Percentiles rank a stretch among this genome's conserved stretches.
Evolutionary conservation across 345 rosid genomes (phyloP).

Genomic region (Rhizophora apiculata): DNA sequence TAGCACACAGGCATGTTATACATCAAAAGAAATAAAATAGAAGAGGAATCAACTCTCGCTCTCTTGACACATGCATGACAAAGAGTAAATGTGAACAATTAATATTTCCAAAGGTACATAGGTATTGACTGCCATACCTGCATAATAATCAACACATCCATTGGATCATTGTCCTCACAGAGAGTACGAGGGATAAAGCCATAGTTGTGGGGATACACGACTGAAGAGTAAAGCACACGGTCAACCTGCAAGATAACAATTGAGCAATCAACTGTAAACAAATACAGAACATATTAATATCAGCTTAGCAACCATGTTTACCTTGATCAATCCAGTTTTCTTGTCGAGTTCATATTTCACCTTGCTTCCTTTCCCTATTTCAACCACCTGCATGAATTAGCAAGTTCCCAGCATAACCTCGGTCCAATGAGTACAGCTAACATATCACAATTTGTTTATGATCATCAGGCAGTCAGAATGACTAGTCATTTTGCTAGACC

Average conservation of each 20-base stretch:
- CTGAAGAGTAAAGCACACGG: constrained; percentile 35
- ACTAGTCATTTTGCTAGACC: too few species aligned
- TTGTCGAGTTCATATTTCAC: constrained; percentile 39
- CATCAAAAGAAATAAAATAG: too few species aligned
- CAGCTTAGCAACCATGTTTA: constrained; percentile 5
- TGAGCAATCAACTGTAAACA: not conserved
- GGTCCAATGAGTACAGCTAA: not conserved
- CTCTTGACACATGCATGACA: not conserved
- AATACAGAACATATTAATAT: not conserved
- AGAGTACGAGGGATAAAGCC: constrained; percentile 36
- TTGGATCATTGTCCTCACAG: constrained; percentile 33
- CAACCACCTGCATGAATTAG: constrained; percentile 25
- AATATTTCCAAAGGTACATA: not conserved
- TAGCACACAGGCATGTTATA: too few species aligned
- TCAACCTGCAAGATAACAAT: constrained; percentile 24
- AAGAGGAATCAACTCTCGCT: too few species aligned
- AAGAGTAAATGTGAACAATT: not conserved
- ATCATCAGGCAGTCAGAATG: not conserved
- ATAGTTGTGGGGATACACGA: constrained; percentile 37
- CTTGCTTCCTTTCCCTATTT: constrained; percentile 33
- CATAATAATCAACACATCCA: constrained; percentile 32
- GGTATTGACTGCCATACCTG: constrained; percentile 15
- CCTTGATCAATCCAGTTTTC: constrained; percentile 32
- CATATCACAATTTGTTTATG: not conserved
- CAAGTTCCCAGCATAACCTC: not conserved